Conservation (phyloP, 2,329 filamentous ascomycete genomes). For the Aureobasidium namibiae region DNA sequence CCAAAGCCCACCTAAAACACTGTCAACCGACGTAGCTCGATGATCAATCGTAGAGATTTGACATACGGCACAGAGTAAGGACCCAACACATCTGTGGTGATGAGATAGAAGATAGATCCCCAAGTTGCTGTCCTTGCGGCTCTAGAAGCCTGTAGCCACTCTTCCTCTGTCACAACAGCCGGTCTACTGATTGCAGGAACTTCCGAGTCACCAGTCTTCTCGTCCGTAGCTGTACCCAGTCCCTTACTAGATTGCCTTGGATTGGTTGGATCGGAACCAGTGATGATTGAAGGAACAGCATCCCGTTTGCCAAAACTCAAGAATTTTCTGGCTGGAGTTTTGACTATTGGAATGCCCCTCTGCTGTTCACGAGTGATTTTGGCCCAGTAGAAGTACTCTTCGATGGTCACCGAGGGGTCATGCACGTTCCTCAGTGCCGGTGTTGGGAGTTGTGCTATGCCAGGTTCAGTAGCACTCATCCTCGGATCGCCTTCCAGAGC, state of each 20-base stretch:
- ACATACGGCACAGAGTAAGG: slow-evolving; percentile 26
- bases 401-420: slow-evolving; percentile 26
- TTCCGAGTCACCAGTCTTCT: neutral
- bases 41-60: neutral
- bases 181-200: neutral
- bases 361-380: slow-evolving; percentile 29
- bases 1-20: slow-evolving; percentile 21
- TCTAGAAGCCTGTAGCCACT: slow-evolving; percentile 28
- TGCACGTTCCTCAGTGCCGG: slow-evolving; percentile 11
- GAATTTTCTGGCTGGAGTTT: slow-evolving; percentile 12
- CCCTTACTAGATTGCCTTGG: neutral
- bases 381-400: slow-evolving; percentile 35
- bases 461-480: neutral
- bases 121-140: slow-evolving; percentile 29
- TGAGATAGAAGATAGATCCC: slow-evolving; percentile 36
- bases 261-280: neutral
- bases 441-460: neutral
- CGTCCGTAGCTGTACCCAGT: neutral
- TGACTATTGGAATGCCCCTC: slow-evolving; percentile 14
- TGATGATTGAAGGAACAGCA: neutral
- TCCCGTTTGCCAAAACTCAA: slow-evolving; percentile 14
- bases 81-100: slow-evolving; percentile 36
- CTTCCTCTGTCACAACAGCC: slow-evolving; percentile 20
- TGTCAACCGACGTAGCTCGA: neutral
- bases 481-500: slow-evolving; percentile 12